Evolutionary conservation across 2,329 filamentous ascomycete genomes (phyloP).

Genomic region (Ampelomyces quisqualis): DNA sequence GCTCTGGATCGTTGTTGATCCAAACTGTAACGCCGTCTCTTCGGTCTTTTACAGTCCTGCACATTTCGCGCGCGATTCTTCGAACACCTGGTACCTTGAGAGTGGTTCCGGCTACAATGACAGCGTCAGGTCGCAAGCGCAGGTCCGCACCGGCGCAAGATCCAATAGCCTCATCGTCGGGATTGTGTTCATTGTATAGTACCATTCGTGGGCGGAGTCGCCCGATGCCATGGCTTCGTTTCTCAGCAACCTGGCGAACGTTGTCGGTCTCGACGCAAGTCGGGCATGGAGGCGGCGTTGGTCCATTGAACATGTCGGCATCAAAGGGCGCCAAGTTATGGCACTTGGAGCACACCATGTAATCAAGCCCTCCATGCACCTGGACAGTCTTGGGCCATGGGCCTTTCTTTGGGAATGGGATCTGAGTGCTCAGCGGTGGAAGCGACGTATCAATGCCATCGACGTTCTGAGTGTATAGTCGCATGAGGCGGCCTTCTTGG

Average conservation of each 20-base stretch:
- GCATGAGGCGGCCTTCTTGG: constrained; percentile 79
- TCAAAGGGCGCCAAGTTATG: constrained; percentile 74
- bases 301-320: constrained; percentile 76
- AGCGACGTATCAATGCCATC: constrained; percentile 90
- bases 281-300: constrained; percentile 76
- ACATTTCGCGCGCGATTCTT: constrained; percentile 87
- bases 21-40: constrained; percentile 86
- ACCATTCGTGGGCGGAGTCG: constrained; percentile 89
- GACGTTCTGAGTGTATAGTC: constrained; percentile 95
- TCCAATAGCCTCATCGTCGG: constrained; percentile 93
- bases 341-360: constrained; percentile 98
- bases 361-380: constrained; percentile 86
- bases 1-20: constrained; percentile 89
- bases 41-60: constrained; percentile 77
- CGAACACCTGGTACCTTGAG: constrained; percentile 92
- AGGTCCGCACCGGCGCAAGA: constrained; percentile 85
- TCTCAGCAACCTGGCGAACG: constrained; percentile 75
- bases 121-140: constrained; percentile 79
- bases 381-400: constrained; percentile 95
- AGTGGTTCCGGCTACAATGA: constrained; percentile 93
- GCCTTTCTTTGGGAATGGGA: constrained; percentile 79
- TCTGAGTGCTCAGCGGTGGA: constrained; percentile 72
- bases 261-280: constrained; percentile 73
- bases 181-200: constrained; percentile 95
- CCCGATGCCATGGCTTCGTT: constrained; percentile 91